These are phyloP conservation scores for Danielozyma ontarioensis DNA, from an alignment of 805 yeast genomes.

Conservation along the genomic window DNA sequence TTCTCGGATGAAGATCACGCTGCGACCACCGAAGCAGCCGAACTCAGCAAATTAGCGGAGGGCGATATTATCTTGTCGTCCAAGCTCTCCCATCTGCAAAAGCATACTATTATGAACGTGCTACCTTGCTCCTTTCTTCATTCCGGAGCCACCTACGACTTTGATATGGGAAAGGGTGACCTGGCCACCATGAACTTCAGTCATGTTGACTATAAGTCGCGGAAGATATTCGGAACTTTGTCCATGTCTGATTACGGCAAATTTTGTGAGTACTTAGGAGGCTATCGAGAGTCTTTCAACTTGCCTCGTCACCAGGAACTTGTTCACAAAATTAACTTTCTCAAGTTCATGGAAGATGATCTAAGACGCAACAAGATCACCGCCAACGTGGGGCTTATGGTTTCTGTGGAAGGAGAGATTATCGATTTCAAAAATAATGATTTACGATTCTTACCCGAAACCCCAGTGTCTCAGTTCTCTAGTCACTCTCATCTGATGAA, in stretches of 20 bases:
- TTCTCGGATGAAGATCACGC: too few species aligned
- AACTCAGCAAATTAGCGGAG: too few species aligned
- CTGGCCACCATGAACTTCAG: constrained; percentile 14
- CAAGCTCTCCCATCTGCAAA: constrained; percentile 5
- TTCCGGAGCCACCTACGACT: constrained; percentile 17
- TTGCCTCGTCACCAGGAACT: constrained; percentile 16
- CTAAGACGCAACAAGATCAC: constrained; percentile 14
- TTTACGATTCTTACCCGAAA: constrained; percentile 21
- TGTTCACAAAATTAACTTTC: constrained; percentile 18
- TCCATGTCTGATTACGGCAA: neutral
- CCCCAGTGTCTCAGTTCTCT: too few species aligned
- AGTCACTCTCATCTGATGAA: constrained; percentile 1
- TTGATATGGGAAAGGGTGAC: neutral
- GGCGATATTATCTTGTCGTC: constrained; percentile 1
- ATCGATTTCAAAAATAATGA: constrained; percentile 34
- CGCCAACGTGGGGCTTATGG: constrained; percentile 16
- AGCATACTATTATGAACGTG: constrained; percentile 13
- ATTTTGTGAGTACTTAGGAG: neutral
- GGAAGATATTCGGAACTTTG: neutral
- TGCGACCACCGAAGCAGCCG: too few species aligned
- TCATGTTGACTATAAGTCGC: constrained; percentile 12
- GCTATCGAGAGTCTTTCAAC: neutral
- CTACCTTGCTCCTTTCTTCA: constrained; percentile 16
- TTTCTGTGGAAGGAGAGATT: constrained; percentile 21
- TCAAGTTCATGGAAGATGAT: constrained; percentile 1